These are phyloP conservation scores for Mycena galopus DNA, from an alignment of 768 basidiomycete species.

Conservation along the genomic window DNA sequence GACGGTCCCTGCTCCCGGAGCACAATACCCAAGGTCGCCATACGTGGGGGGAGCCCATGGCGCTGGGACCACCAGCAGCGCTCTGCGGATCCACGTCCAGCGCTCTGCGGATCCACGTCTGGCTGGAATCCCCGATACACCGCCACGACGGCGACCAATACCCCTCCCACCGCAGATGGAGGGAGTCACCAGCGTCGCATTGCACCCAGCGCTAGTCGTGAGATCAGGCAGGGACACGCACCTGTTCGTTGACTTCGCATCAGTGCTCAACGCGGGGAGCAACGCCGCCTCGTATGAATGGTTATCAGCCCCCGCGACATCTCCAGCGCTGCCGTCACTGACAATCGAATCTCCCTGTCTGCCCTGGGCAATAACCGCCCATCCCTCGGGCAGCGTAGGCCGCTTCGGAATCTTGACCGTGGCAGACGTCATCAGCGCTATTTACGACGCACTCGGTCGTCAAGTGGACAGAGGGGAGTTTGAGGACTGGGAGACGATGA, in stretches of 20 bases:
- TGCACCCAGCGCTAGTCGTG: slow-evolving; percentile 9
- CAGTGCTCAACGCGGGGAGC: neutral
- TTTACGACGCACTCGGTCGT: slow-evolving; percentile 14
- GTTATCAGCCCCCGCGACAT: slow-evolving; percentile 22
- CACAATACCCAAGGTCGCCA: too few species aligned
- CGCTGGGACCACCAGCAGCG: too few species aligned
- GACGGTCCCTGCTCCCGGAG: too few species aligned
- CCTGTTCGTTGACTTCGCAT: neutral
- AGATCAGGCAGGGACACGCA: neutral
- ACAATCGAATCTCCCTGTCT: slow-evolving; percentile 19
- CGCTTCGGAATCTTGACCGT: slow-evolving; percentile 30
- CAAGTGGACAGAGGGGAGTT: slow-evolving; percentile 17
- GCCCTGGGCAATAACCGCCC: slow-evolving; percentile 37
- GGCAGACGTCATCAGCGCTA: slow-evolving; percentile 27
- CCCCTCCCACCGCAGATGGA: slow-evolving; percentile 26
- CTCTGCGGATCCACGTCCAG: too few species aligned
- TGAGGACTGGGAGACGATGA: slow-evolving; percentile 4
- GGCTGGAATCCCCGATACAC: slow-evolving; percentile 8
- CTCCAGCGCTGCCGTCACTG: slow-evolving; percentile 35
- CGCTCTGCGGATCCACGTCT: slow-evolving; percentile 5
- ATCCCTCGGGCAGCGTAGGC: slow-evolving; percentile 24
- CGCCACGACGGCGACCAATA: neutral
- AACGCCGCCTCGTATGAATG: slow-evolving; percentile 4
- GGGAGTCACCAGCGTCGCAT: slow-evolving; percentile 4
- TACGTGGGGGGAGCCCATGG: too few species aligned